Evolutionary conservation across 2,329 filamentous ascomycete genomes (phyloP).

Genomic region (Aureobasidium sp.): DNA sequence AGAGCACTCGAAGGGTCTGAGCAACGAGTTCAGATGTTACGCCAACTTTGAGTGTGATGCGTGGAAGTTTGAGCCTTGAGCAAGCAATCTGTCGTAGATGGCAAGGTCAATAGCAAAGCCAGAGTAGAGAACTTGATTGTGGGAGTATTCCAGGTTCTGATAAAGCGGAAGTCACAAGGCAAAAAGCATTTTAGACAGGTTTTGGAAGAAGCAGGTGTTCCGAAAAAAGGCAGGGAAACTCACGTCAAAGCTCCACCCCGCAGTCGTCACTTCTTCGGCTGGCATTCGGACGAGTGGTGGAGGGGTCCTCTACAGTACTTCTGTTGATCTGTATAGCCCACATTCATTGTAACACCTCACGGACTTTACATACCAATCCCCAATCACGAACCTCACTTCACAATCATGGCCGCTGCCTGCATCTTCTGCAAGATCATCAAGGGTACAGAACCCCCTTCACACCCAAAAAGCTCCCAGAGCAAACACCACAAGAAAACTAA

Average conservation of each 20-base stretch:
- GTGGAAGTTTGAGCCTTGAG: constrained; percentile 28
- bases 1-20: constrained; percentile 61
- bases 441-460: constrained; percentile 45
- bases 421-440: constrained; percentile 99
- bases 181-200: neutral
- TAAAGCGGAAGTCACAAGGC: neutral
- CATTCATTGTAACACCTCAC: neutral
- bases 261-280: neutral
- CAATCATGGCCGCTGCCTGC: constrained; percentile 45
- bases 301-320: neutral
- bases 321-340: neutral
- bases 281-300: constrained; percentile 1
- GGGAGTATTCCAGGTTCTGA: neutral
- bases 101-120: neutral
- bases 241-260: constrained; percentile 4
- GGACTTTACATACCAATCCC: neutral
- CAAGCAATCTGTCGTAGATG: neutral
- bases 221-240: neutral
- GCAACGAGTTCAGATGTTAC: constrained; percentile 75
- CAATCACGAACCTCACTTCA: neutral
- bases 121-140: neutral
- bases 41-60: constrained; percentile 61
- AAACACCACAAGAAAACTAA: neutral
- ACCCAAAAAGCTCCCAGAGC: neutral
- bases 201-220: neutral